Base-by-base conservation (phyloP, 768 basidiomycete species). In the Trametes cingulata region DNA sequence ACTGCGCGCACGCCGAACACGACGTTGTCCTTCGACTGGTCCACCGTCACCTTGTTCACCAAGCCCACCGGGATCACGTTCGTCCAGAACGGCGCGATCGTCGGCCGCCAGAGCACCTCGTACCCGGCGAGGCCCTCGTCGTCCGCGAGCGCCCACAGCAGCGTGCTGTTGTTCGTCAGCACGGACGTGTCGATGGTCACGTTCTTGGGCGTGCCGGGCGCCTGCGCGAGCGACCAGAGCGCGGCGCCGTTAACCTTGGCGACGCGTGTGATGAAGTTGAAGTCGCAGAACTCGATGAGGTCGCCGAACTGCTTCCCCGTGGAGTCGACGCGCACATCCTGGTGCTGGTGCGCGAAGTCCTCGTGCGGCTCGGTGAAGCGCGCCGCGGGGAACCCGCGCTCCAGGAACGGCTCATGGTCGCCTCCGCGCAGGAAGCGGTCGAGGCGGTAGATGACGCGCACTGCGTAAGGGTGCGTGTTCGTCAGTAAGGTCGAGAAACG, bases 321-420 rank as follows among this genome's bases (percentile, higher is more conserved):
- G 36, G 69, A 73, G 54, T 69, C 68, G 43, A 85, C 75, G 24
- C 82, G 78, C 42, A 80, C 74, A 65, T 85, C 77, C 68, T 85
- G 83, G 67, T 84, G 81, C 68, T 85, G 82, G 65, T 83, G 82
- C 35, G 79, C 80, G 66, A 82, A 83, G 67, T 84, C 77, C 68
- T 85, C 82, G 67, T 80, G 72, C 8, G 82, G 82, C 62, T 84
- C 83, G 0, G 81, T 83, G 73, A 83, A 84, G 24, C 82, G 78
- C 24, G 82, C 78, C 0, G 82, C 83, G 10, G 83, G 73, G 72
- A 78, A 82, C 13, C 82, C 82, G 59, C 72, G 72, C 35, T 71
- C 64, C 25, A 83, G 73, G 80, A 84, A 84, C 17, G 78, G 77
- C 39, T 73, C 64, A 62, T 84, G 82, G 65, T 85, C 82, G 6